These are phyloP conservation scores for Zancudomyces culisetae DNA, from an alignment of 371 early-diverging fungal species.

Conservation along the genomic window DNA sequence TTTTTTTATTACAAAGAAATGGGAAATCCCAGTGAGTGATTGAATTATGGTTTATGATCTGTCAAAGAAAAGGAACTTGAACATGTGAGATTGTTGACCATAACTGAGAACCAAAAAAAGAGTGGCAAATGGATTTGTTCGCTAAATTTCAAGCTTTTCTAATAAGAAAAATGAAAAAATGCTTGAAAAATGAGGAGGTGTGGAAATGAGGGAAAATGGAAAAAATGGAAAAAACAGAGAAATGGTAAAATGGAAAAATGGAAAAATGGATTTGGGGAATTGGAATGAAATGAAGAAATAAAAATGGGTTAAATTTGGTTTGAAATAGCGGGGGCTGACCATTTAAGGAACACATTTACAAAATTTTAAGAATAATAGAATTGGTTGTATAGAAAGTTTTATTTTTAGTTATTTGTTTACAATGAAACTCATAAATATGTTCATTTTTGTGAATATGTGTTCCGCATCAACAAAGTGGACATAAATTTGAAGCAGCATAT, in stretches of 20 bases:
- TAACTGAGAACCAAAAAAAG: too few species aligned
- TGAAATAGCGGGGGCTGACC: not conserved
- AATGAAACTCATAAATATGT: not conserved
- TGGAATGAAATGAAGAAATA: not conserved
- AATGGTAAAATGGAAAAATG: not conserved
- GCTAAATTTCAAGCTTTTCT: too few species aligned
- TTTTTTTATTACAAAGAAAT: too few species aligned
- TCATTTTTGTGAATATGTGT: too few species aligned
- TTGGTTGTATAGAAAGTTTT: not conserved
- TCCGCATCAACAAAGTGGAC: not conserved
- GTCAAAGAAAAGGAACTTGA: too few species aligned
- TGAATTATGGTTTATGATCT: too few species aligned
- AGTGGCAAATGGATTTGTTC: too few species aligned
- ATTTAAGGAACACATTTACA: not conserved
- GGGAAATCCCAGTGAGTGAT: too few species aligned
- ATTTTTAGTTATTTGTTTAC: not conserved
- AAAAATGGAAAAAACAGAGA: not conserved
- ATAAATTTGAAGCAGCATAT: not conserved
- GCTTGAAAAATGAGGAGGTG: too few species aligned
- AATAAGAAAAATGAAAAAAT: too few species aligned
- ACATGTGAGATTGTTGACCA: too few species aligned
- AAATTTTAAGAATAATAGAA: not conserved
- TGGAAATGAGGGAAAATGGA: too few species aligned
- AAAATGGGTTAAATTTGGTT: not conserved
- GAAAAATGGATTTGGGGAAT: not conserved